Evolutionary conservation across 2,329 filamentous ascomycete genomes (phyloP), one percentile per base, ranked within the genome.

Genomic region (Microascus cirrosus): DNA sequence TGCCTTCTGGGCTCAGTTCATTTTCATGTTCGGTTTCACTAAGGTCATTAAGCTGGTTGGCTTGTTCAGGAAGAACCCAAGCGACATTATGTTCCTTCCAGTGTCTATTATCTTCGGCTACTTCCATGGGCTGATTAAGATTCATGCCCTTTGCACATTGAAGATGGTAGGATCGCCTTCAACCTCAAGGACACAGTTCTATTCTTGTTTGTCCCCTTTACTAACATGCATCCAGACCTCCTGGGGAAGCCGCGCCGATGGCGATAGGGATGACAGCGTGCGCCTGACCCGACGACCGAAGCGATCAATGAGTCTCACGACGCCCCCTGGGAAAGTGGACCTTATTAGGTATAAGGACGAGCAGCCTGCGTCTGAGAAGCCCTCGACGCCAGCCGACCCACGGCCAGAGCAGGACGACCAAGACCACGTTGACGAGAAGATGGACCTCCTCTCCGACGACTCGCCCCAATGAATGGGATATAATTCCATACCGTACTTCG

Each of bases 171-270:
- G 86, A 77, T 66, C 63, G 3, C 45, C 20, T 50, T 20, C 18
- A 50, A 12, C n/a, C 45, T 12, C 45, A 20, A 24, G 39, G 32
- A 15, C 34, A 54, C 45, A n/a, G 20, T 20, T 24, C 20, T 20
- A 8, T 20, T 50, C 6, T 24, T 22, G 22, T 24, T 50, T 20
- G n/a, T 50, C 55, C 13, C 32, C 32, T 22, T 32, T 54, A 58
- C 28, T 59, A 60, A 60, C 59, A 28, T 28, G 42, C 42, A 32
- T 24, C 55, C 50, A 96, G 92, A 96, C 92, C 52, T 93, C 91
- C 56, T 96, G 92, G 92, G 92, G 92, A 68, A 96, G 90, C 73
- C 87, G 92, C 72, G 89, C 90, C 65, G 92, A 94, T 65, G 92
- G 90, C 68, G 92, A 96, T 72, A 81, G 87, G 64, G 88, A 95